Evolutionary conservation across 2,329 filamentous ascomycete genomes (phyloP), one percentile per base, ranked within the genome.

Genomic region (Exophiala bonariae): DNA sequence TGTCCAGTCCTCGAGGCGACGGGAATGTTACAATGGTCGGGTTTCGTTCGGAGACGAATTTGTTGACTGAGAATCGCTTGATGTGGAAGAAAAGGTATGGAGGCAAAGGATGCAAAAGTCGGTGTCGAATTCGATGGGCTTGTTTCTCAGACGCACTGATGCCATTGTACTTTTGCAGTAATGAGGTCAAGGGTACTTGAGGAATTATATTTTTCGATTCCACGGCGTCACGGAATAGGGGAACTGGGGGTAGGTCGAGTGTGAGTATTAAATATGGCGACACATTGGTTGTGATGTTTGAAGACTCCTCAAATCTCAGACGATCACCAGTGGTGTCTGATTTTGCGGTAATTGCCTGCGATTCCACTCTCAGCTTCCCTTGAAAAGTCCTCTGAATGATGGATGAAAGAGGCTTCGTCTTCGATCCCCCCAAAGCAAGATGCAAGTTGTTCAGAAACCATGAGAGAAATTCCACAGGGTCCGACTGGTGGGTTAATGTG

Each of bases 361-460:
- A 93, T 70, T 96, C 92, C 41, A 96, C 86, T 58, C 91, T 90
- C 45, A 99, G 78, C 55, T 83, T 86, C 53, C 93, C 93, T 71
- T 99, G 93, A 69, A 99, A 97, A 43, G 93, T 87, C 56, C 86
- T 85, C 64, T 99, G 93, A 41, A 99, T 77, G 57, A 96, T 90
- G 64, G 86, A 92, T 60, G 83, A 86, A 19, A 85, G 83, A 1
- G 91, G 87, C 61, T 89, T 93, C 6, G 87, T 86, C 65, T 89
- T 92, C 64, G 86, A 91, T 54, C 93, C 93, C 44, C 93, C 93
- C 2, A 99, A 80, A 16, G 89, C 87, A 13, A 96, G 78, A 66
- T 99, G 93, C 9, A 99, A 79, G 66, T 95, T 89, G 73, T 99
- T 97, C 46, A 99, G 79, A 66, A 97, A 96, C 93, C 93, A 99